Evolutionary conservation across 148 eudicot genomes (phyloP).

Genomic region (Silene conica): DNA sequence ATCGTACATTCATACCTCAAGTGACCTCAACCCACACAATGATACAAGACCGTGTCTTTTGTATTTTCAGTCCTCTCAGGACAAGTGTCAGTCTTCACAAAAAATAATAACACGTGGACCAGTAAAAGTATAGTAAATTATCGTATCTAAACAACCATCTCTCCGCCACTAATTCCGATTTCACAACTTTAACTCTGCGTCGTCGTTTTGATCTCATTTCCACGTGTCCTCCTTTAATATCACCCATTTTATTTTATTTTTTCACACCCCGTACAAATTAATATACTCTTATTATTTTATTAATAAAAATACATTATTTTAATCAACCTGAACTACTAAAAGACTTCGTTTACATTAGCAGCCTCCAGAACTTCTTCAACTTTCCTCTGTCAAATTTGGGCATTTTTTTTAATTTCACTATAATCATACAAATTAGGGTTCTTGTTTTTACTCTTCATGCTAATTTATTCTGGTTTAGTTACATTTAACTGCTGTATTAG

Average conservation of each 20-base stretch:
- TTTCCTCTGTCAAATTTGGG: neutral
- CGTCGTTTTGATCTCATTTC: neutral
- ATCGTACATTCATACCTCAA: too few species aligned
- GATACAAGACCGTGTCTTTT: neutral
- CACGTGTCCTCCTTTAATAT: neutral
- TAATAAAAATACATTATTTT: too few species aligned
- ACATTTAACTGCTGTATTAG: neutral
- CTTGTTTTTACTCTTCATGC: neutral
- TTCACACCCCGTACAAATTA: neutral
- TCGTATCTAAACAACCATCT: neutral
- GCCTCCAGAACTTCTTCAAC: constrained; percentile 1
- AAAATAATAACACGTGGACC: neutral
- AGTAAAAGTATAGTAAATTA: constrained; percentile 1
- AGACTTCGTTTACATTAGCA: neutral
- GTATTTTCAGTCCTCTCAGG: neutral
- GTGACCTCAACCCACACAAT: too few species aligned
- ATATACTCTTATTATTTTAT: too few species aligned
- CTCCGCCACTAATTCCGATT: constrained; percentile 7
- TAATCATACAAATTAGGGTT: neutral
- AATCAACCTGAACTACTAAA: neutral
- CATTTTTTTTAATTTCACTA: neutral
- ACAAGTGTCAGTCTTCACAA: neutral
- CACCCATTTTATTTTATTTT: constrained; percentile 4
- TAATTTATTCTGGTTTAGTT: neutral
- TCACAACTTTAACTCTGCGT: neutral